Base-by-base conservation (phyloP, 352 stramenopile genomes). In the Elongisporangium anandrum region DNA sequence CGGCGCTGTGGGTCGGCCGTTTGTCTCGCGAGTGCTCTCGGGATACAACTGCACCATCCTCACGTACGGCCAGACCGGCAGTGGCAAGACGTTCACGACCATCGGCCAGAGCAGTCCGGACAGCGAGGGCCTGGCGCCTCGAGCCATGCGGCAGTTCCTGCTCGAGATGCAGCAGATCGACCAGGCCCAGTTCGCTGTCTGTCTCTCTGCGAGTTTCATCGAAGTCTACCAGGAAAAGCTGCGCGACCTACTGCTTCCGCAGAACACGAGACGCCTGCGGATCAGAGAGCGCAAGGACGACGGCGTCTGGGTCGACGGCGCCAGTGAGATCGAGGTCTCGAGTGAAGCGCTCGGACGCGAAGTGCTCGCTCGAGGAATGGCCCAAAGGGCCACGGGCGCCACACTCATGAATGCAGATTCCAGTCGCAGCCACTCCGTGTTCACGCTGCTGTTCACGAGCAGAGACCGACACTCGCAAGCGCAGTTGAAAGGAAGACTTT, bases 41-140 rank as follows among this genome's bases (percentile, higher is more conserved):
- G 82, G 82, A 10, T 90, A 85, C 66, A 83, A 92, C 57, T 90
- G 77, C 57, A 88, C 82, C 6, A 70, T 92, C 48, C 73, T 92
- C 41, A 79, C 77, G 24, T 90, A 92, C 54, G 80, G 82, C 0
- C 82, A 88, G 56, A 92, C 80, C 0, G 73, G 77, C 21, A 90
- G 77, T 58, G 82, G 82, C 49, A 92, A 92, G 57, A 90, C 82
- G 19, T 71, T 76, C 63, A 86, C 80, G 34, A 77, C 65, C 0
- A 58, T 87, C 17, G 82, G 82, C 12, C 16, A 21, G 10, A 54
- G 56, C 17, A 57, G 59, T 16, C 2, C 21, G 12, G 65, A 77
- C 13, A 55, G 51, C 19, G 57, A 59, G 2, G 79, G 77, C 1
- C 60, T 87, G 41, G 51, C 85, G 23, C 73, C 77, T 2, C 73